These are phyloP conservation scores for Aspergillus sp. DNA, from an alignment of 2,329 filamentous ascomycete species.

Conservation along the genomic window DNA sequence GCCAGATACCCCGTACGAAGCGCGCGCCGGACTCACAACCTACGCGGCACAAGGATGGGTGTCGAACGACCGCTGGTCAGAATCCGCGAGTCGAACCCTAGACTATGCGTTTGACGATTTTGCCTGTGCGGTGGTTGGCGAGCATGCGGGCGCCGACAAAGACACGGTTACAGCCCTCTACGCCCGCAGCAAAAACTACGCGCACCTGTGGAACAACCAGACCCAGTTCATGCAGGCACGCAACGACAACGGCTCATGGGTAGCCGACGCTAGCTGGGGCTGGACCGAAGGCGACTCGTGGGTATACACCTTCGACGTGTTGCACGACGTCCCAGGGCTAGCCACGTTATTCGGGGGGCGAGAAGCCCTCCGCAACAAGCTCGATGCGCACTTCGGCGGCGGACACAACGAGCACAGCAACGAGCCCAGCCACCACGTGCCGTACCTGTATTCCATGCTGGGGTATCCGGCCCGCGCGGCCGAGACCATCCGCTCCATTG, in stretches of 20 bases:
- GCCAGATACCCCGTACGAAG: constrained; percentile 47
- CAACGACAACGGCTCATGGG: constrained; percentile 49
- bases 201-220: constrained; percentile 42
- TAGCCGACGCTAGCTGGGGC: constrained; percentile 40
- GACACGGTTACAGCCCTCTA: constrained; percentile 31
- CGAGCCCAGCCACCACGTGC: constrained; percentile 50
- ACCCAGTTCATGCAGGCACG: constrained; percentile 50
- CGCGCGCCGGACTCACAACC: constrained; percentile 45
- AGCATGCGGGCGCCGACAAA: constrained; percentile 35
- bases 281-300: constrained; percentile 53
- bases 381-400: constrained; percentile 47
- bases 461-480: constrained; percentile 42
- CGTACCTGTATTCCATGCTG: constrained; percentile 47
- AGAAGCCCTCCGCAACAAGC: constrained; percentile 39
- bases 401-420: constrained; percentile 51
- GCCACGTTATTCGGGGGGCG: constrained; percentile 41
- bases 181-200: constrained; percentile 42
- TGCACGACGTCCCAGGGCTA: constrained; percentile 47
- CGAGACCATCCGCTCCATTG: constrained; percentile 38
- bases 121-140: constrained; percentile 43
- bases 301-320: constrained; percentile 53
- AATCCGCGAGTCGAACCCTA: constrained; percentile 47
- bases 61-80: constrained; percentile 49
- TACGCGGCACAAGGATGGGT: constrained; percentile 49
- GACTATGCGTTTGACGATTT: constrained; percentile 51